phyloP scores from a whole-genome alignment of 1,284 basidiomycete species.

The Macrocystidia cucumis region DNA sequence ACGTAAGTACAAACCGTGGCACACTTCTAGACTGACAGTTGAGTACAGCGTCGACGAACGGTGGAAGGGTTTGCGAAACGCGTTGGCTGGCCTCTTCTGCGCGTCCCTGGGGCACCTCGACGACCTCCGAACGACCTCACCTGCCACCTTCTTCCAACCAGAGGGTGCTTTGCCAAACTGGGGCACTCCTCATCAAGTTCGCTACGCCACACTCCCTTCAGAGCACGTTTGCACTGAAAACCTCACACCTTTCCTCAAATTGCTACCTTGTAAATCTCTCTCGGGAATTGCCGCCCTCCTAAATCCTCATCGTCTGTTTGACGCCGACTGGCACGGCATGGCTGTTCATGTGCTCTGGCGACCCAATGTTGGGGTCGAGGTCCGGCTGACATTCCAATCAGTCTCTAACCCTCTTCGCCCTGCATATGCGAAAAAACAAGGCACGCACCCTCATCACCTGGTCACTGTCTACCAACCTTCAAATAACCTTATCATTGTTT shows the following conservation, averaged over 20 bases:
- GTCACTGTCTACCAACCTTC: constrained; percentile 26
- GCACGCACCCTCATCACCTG: no score
- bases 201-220: constrained; percentile 73
- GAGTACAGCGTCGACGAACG: constrained; percentile 49
- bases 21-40: constrained; percentile 6
- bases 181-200: constrained; percentile 45
- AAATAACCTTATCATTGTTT: constrained; percentile 7
- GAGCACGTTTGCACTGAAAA: constrained; percentile 96
- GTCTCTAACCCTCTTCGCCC: constrained; percentile 74
- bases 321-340: constrained; percentile 85
- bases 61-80: constrained; percentile 84
- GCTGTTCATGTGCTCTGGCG: constrained; percentile 68
- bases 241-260: constrained; percentile 90
- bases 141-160: constrained; percentile 47
- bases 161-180: constrained; percentile 49
- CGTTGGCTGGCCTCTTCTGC: constrained; percentile 90
- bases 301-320: constrained; percentile 82
- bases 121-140: constrained; percentile 64
- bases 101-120: constrained; percentile 81
- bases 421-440: constrained; percentile 41
- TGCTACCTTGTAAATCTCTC: constrained; percentile 88
- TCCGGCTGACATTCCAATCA: constrained; percentile 75
- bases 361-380: constrained; percentile 44
- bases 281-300: constrained; percentile 85
- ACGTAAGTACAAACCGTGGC: constrained; percentile 33